Conservation (phyloP, 768 basidiomycete species). For the Lentinus brumalis region DNA sequence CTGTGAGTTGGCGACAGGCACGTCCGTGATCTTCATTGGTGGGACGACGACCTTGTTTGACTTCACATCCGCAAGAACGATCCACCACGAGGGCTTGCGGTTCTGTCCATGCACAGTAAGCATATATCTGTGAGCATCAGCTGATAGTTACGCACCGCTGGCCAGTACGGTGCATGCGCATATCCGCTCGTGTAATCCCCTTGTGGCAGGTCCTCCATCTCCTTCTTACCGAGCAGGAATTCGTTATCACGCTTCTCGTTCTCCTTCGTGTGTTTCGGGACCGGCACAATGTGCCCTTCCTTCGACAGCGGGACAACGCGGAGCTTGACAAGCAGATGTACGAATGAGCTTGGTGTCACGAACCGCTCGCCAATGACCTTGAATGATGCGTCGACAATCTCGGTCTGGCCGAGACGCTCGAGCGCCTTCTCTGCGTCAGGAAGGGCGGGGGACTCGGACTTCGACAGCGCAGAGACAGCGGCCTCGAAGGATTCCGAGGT, state of each 20-base stretch:
- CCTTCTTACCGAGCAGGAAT: conserved; percentile 64
- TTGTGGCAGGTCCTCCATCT: conserved; percentile 57
- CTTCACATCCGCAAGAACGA: conserved; percentile 87
- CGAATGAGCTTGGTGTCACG: conserved; percentile 86
- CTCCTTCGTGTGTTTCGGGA: conserved; percentile 47
- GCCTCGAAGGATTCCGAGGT: conserved; percentile 32
- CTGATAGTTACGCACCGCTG: conserved; percentile 55
- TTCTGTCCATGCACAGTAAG: conserved; percentile 44
- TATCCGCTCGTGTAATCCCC: conserved; percentile 49
- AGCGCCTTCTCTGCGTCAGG: conserved; percentile 64
- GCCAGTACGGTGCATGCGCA: conserved; percentile 95
- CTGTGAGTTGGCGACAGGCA: conserved; percentile 61
- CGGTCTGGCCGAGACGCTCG: conserved; percentile 70
- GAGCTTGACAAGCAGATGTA: conserved; percentile 83
- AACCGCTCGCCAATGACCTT: conserved; percentile 91
- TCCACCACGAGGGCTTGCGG: conserved; percentile 92
- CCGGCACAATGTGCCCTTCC: conserved; percentile 20
- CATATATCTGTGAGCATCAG: neutral
- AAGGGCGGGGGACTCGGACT: conserved; percentile 50
- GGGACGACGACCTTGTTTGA: conserved; percentile 84
- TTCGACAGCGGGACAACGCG: conserved; percentile 48
- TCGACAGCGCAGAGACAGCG: conserved; percentile 51
- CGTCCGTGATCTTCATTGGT: conserved; percentile 77
- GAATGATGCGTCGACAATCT: conserved; percentile 82
- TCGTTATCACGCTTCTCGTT: conserved; percentile 64